Evolutionary conservation across 306 rosid species (phyloP), one percentile per base, ranked within the genome.

Genomic region (Coriaria nepalensis): DNA sequence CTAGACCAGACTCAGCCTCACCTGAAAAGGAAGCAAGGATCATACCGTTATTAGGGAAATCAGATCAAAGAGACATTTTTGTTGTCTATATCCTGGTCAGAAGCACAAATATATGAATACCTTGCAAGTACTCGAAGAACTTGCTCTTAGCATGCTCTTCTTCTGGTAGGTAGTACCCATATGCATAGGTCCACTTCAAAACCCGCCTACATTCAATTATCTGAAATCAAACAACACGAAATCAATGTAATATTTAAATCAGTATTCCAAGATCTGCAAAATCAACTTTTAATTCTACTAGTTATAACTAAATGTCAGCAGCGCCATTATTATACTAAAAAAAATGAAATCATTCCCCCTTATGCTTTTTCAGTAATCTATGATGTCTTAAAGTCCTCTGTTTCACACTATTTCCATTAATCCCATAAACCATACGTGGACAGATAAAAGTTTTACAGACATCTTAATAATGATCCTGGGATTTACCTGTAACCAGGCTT

Each of bases 1-100:
- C 92, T 63, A 81, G 64, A 63, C 84, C 84, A n/a, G 92, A 81
- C 57, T 81, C 92, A 0, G 92, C 92, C 67, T 81, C 92, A 61
- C 92, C 92, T 81, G 44, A 36, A 35, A 37, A 11, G 15, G 14
- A 15, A 43, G 57, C 7, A 9, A 43, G 35, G 5, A 37, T 53
- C 10, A 56, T 14, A 12, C 12, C 29, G 3, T 20, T 37, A 41
- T 41, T 29, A 33, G 33, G 47, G 47, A 34, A 62, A 56, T 52
- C 43, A 40, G 44, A 45, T 39, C 49, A 47, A 50, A 40, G 12
- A 11, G 49, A 33, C 9, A 43, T 0, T 12, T 55, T 43, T 13
- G 49, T 55, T 33, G 10, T n/a, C 38, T 10, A 0, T 34, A 43
- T 33, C 60, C 8, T 15, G 52, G 35, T 15, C 4, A 51, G 7